Percentiles rank a stretch among this genome's conserved stretches.
These are phyloP conservation scores for Effrenium voratum DNA, from an alignment of 73 alveolate species.

Conservation along the genomic window DNA sequence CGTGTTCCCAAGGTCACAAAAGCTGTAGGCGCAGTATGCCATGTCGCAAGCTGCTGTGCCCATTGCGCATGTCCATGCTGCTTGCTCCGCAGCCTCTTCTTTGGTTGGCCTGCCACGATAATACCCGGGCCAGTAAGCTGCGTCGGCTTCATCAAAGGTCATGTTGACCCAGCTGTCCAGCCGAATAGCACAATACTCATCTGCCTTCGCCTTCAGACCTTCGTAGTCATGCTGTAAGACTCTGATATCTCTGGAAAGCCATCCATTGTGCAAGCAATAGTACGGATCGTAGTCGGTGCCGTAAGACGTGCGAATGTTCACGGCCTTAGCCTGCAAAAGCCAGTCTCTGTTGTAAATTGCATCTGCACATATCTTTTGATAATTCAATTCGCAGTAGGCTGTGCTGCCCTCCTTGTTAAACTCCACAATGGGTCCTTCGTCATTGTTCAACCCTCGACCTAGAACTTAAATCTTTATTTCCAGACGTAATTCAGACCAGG, in stretches of 20 bases:
- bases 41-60: conserved; percentile 31
- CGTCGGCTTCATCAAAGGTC: conserved; percentile 1
- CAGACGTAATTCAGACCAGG: neutral
- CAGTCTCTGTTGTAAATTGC: conserved; percentile 51
- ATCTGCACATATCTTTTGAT: conserved; percentile 36
- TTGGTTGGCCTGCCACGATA: conserved; percentile 10
- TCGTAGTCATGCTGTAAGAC: conserved; percentile 69
- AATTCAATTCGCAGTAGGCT: conserved; percentile 29
- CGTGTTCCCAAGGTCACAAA: neutral
- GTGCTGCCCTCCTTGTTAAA: neutral
- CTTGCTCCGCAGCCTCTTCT: neutral
- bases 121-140: conserved; percentile 24
- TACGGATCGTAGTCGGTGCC: neutral
- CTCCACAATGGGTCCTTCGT: neutral
- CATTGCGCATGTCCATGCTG: conserved; percentile 56
- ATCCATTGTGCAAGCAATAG: conserved; percentile 40
- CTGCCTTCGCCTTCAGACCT: conserved; percentile 21
- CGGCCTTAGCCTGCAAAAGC: conserved; percentile 13
- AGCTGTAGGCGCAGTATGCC: conserved; percentile 45
- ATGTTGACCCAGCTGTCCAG: neutral
- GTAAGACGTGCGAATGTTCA: neutral
- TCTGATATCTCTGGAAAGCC: conserved; percentile 22
- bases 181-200: neutral
- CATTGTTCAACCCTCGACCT: neutral
- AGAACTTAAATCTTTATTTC: no score